phyloP scores from a whole-genome alignment of 805 yeast genomes.

The Pichia cephalocereana region DNA sequence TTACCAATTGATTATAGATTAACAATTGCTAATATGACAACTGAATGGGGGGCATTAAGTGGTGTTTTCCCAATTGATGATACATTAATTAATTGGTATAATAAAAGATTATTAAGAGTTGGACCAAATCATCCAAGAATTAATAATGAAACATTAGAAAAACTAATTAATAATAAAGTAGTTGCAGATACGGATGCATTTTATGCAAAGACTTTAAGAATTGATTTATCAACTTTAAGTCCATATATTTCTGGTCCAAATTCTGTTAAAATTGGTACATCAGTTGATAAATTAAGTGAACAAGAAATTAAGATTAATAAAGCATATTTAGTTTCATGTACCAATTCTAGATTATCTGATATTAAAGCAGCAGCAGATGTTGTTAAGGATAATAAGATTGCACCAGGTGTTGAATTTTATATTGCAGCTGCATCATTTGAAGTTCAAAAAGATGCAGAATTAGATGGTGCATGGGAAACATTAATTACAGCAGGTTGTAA shows the following conservation, averaged over 20 bases:
- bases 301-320: slow-evolving; percentile 76
- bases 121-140: slow-evolving; percentile 70
- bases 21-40: slow-evolving; percentile 95
- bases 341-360: slow-evolving; percentile 89
- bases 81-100: slow-evolving; percentile 69
- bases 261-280: slow-evolving; percentile 83
- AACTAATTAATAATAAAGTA: slow-evolving; percentile 33
- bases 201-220: slow-evolving; percentile 79
- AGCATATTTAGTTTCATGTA: slow-evolving; percentile 96
- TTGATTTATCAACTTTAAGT: slow-evolving; percentile 72
- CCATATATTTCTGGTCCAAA: slow-evolving; percentile 96
- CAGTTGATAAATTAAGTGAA: slow-evolving; percentile 64
- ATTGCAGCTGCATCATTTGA: slow-evolving; percentile 95
- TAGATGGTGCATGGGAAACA: slow-evolving; percentile 85
- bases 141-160: slow-evolving; percentile 48
- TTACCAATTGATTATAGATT: slow-evolving; percentile 75
- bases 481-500: slow-evolving; percentile 88
- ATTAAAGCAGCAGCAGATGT: slow-evolving; percentile 91
- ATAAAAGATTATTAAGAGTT: slow-evolving; percentile 40
- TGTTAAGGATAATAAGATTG: slow-evolving; percentile 71
- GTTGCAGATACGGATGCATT: slow-evolving; percentile 67
- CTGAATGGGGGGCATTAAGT: slow-evolving; percentile 97
- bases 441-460: slow-evolving; percentile 89
- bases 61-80: slow-evolving; percentile 96
- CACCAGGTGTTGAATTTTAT: slow-evolving; percentile 87